Evolutionary conservation across 1,284 basidiomycete genomes (phyloP).

Genomic region (Ceraceosorus bombacis): DNA sequence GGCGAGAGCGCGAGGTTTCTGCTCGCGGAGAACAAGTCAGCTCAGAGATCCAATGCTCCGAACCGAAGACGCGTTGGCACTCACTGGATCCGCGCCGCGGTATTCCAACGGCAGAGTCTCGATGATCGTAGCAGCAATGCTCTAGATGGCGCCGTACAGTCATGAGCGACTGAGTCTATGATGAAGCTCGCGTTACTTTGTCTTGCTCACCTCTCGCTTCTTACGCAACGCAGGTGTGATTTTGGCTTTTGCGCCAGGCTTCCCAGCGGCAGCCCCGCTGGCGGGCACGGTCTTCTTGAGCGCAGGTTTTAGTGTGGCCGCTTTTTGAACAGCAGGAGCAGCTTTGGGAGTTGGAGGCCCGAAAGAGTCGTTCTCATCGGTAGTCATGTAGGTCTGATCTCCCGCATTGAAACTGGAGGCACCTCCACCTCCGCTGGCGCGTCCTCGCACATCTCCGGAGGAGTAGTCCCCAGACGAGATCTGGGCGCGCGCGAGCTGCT

Average conservation of each 20-base stretch:
- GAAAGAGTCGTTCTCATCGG: slow-evolving; percentile 23
- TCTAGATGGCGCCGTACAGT: slow-evolving; percentile 16
- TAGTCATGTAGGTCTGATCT: slow-evolving; percentile 43
- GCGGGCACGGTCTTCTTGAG: slow-evolving; percentile 11
- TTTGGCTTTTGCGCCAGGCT: slow-evolving; percentile 56
- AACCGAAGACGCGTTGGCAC: neutral
- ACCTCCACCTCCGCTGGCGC: neutral
- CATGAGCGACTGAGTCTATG: neutral
- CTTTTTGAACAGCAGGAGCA: slow-evolving; percentile 15
- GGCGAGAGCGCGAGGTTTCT: slow-evolving; percentile 34
- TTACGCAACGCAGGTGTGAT: slow-evolving; percentile 72
- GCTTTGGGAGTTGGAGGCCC: slow-evolving; percentile 8
- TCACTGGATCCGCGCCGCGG: slow-evolving; percentile 69
- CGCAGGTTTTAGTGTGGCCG: slow-evolving; percentile 12
- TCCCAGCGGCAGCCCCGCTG: neutral
- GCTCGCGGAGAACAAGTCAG: neutral
- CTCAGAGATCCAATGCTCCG: neutral
- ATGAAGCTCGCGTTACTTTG: neutral
- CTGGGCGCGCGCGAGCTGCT: neutral
- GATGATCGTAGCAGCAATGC: slow-evolving; percentile 56
- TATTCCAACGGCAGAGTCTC: slow-evolving; percentile 79
- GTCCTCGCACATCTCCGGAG: neutral
- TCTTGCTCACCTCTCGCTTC: slow-evolving; percentile 59
- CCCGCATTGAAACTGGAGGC: slow-evolving; percentile 9
- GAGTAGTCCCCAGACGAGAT: neutral